phyloP scores from a whole-genome alignment of 306 rosid species.

The Spatholobus suberectus region DNA sequence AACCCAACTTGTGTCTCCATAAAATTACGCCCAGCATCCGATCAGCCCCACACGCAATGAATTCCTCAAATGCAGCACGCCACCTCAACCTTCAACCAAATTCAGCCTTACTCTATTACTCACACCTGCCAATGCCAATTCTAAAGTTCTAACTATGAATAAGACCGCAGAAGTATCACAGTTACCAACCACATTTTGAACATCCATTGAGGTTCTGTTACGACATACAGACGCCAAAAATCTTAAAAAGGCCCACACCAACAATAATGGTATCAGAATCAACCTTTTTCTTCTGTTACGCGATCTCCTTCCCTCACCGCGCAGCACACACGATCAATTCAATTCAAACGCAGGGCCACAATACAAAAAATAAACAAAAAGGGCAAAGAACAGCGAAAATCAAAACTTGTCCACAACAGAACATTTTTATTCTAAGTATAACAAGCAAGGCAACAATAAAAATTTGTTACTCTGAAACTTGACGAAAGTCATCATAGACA shows the following conservation, averaged over 20 bases:
- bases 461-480: conserved; percentile 8
- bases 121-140: not conserved
- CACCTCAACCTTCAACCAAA: not conserved
- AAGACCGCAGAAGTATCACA: not conserved
- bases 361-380: not conserved
- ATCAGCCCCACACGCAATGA: conserved; percentile 24
- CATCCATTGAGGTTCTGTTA: not conserved
- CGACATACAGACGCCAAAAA: not conserved
- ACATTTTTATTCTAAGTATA: conserved; percentile 34
- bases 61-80: not conserved
- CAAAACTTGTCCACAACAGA: not conserved
- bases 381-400: not conserved
- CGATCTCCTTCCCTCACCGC: not conserved
- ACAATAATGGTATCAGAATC: not conserved
- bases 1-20: not conserved
- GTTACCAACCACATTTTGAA: not conserved
- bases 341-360: not conserved
- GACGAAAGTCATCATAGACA: conserved; percentile 48
- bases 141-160: not conserved
- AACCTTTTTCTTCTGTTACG: not conserved
- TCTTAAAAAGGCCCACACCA: not conserved
- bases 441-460: conserved; percentile 10
- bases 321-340: not conserved
- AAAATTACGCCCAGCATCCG: conserved; percentile 18
- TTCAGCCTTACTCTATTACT: not conserved